Conservation (phyloP, 208 protist species). For the Leishmania turanica region DNA sequence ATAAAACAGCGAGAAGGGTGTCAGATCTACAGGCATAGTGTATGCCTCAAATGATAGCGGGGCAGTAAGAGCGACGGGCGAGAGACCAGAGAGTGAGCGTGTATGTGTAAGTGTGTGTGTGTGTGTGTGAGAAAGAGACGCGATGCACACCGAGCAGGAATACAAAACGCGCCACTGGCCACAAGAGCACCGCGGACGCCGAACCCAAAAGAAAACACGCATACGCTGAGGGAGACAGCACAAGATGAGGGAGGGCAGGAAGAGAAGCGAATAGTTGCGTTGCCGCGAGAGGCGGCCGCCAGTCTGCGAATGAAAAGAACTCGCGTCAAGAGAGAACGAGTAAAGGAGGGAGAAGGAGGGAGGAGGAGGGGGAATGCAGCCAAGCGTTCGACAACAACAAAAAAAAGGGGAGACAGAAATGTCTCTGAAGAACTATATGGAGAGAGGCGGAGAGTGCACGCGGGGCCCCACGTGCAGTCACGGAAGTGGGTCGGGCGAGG, state of each 20-base stretch:
- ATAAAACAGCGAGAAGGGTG: neutral
- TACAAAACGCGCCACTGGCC: neutral
- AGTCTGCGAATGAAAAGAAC: neutral
- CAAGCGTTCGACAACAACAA: neutral
- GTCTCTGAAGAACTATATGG: neutral
- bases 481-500: neutral
- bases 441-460: neutral
- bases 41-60: neutral
- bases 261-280: neutral
- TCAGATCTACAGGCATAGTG: neutral
- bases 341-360: neutral
- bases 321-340: neutral
- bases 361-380: neutral
- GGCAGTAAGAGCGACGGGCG: neutral
- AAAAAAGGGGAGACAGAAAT: neutral
- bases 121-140: neutral
- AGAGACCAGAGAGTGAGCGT: neutral
- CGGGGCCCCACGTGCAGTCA: neutral
- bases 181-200: neutral
- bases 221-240: neutral
- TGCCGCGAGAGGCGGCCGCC: neutral
- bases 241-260: neutral
- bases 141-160: neutral
- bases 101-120: no score
- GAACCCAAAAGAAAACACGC: neutral